Evolutionary conservation across 805 yeast genomes (phyloP), one percentile per base, ranked within the genome.

Genomic region (Cyberlindnera mycetangii): DNA sequence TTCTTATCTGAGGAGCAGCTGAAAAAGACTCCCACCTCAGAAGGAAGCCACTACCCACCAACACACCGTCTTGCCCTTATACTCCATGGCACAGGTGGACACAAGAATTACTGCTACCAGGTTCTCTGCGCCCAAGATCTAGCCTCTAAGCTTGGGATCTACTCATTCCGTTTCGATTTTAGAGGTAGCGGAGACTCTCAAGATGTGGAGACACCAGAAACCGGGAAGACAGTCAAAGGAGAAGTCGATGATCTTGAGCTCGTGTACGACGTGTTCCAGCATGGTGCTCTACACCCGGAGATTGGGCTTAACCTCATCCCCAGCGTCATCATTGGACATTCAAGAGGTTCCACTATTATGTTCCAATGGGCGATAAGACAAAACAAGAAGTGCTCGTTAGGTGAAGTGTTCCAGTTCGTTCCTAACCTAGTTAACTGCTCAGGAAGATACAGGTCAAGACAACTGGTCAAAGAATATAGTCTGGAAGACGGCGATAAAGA

Each of bases 71-170:
- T 76, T 33, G 88, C 83, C 0, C 59, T 89, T 7, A 58, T 89
- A n/a, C 52, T 80, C 14, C 97, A 90, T 60, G 97, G 97, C 1
- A 83, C 78, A 47, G 90, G 81, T 1, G 95, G 96, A 0, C 95
- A 90, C 59, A 78, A 88, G 53, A 78, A 85, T 67, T 84, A 87
- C 59, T 79, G 87, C 46, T 89, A 84, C 63, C 89, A 84, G 50
- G 74, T 76, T 18, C 53, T 66, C 15, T 61, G 86, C 36, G 90
- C 95, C 1, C 74, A 75, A 24, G 65, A 64, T 20, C 61, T 90
- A 41, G 81, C 89, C 0, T 59, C 66, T 1, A 72, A 74, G 9
- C 60, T 75, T 47, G 95, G 95, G 0, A 68, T 78, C 42, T 79
- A 72, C 58, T 76, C 84, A 5, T 71, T 88, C 37, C 69, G 97